A percentile compares a stretch with the other conserved stretches of the same genome.
Conservation (phyloP, 208 protist genomes). For the Crithidia thermophila region DNA sequence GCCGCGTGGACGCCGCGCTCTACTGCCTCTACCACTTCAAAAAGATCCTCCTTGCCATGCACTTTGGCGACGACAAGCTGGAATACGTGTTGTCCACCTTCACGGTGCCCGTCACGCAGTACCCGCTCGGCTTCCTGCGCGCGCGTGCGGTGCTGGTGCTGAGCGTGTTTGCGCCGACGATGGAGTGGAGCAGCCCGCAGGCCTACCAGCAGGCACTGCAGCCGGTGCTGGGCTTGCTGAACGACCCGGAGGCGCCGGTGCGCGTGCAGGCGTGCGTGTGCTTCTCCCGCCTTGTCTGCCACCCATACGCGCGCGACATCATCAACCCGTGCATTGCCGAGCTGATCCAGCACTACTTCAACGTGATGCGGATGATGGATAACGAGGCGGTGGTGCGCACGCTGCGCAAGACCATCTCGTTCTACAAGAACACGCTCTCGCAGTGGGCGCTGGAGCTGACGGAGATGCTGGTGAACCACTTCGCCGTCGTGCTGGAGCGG, state of each 20-base stretch:
- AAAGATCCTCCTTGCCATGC: slow-evolving; percentile 48
- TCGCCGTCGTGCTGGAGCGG: slow-evolving; percentile 57
- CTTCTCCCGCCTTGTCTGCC: slow-evolving; percentile 83
- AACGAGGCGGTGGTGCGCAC: slow-evolving; percentile 90
- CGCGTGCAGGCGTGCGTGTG: slow-evolving; percentile 85
- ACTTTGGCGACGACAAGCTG: slow-evolving; percentile 71
- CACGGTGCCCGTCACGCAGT: slow-evolving; percentile 72
- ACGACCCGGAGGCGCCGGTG: slow-evolving; percentile 87
- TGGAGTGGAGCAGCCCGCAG: slow-evolving; percentile 73
- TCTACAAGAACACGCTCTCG: slow-evolving; percentile 85
- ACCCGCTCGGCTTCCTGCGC: slow-evolving; percentile 82
- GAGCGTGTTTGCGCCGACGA: slow-evolving; percentile 55
- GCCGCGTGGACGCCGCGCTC: slow-evolving; percentile 71
- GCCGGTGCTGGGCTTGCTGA: slow-evolving; percentile 72
- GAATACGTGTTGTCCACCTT: slow-evolving; percentile 80
- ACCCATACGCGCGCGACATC: slow-evolving; percentile 65
- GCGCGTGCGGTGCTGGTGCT: slow-evolving; percentile 81
- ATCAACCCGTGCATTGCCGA: slow-evolving; percentile 87
- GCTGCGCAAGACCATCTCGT: slow-evolving; percentile 84
- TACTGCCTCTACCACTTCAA: slow-evolving; percentile 83
- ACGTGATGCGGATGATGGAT: slow-evolving; percentile 90
- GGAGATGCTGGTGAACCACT: slow-evolving; percentile 85
- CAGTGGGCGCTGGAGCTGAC: slow-evolving; percentile 86
- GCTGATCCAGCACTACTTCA: slow-evolving; percentile 91
- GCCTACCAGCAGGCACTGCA: slow-evolving; percentile 65